phyloP scores from a whole-genome alignment of 2,329 filamentous ascomycete genomes.

The Phialocephala subalpina region DNA sequence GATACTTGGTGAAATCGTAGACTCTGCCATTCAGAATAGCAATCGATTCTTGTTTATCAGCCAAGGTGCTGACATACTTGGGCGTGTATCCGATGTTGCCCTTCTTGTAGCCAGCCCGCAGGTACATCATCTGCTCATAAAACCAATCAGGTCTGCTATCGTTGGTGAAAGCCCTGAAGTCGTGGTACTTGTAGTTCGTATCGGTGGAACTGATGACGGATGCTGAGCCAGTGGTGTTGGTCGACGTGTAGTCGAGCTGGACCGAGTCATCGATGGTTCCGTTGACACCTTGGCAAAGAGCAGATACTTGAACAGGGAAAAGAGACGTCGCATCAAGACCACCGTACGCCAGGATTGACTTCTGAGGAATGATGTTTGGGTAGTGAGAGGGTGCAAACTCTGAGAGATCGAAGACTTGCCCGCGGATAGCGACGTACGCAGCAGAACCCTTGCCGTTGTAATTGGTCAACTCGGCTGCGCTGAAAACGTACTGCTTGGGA shows the following conservation, averaged over 20 bases:
- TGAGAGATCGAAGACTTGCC: conserved; percentile 85
- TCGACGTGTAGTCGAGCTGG: conserved; percentile 82
- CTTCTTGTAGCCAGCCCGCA: conserved; percentile 83
- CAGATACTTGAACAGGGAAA: conserved; percentile 94
- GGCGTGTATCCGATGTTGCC: conserved; percentile 86
- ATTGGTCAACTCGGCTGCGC: conserved; percentile 74
- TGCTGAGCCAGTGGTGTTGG: conserved; percentile 76
- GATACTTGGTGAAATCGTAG: conserved; percentile 90
- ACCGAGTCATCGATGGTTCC: conserved; percentile 73
- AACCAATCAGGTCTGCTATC: conserved; percentile 93
- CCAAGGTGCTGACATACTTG: conserved; percentile 77
- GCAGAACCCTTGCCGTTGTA: conserved; percentile 74
- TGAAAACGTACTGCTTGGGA: conserved; percentile 89
- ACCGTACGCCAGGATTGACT: conserved; percentile 79
- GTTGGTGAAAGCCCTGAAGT: conserved; percentile 86
- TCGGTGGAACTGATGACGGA: conserved; percentile 72
- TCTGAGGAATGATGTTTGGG: conserved; percentile 65
- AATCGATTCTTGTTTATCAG: conserved; percentile 68
- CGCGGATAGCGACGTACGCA: conserved; percentile 84
- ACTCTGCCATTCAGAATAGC: conserved; percentile 81
- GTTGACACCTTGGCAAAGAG: conserved; percentile 82
- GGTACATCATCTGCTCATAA: conserved; percentile 81
- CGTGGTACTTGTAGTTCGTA: conserved; percentile 82
- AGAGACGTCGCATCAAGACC: conserved; percentile 86
- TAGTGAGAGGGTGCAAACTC: conserved; percentile 81